Evolutionary conservation across 1,284 basidiomycete genomes (phyloP).

Genomic region (Volvariella volvacea): DNA sequence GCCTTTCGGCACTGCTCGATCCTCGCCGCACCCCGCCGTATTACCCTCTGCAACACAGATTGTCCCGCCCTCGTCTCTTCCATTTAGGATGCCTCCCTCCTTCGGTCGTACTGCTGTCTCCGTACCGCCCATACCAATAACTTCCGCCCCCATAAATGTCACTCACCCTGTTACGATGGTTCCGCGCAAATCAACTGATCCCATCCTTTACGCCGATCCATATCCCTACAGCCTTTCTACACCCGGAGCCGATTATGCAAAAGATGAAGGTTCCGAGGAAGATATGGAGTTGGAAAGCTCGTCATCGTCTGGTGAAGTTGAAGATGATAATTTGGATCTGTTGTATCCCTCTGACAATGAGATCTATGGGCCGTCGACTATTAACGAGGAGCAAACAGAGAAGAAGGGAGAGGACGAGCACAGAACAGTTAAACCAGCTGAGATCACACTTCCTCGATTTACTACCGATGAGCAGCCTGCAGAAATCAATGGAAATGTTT

Average conservation of each 20-base stretch:
- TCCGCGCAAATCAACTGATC: slow-evolving; percentile 16
- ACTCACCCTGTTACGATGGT: background rate
- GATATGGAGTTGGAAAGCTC: slow-evolving; percentile 9
- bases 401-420: background rate
- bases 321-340: slow-evolving; percentile 13
- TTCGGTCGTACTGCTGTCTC: no score
- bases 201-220: slow-evolving; percentile 29
- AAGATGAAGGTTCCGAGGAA: slow-evolving; percentile 18
- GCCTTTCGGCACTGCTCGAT: no score
- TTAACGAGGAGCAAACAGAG: background rate
- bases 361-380: background rate
- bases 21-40: no score
- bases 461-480: no score
- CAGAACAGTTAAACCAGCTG: background rate
- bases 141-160: background rate
- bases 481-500: no score
- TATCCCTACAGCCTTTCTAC: slow-evolving; percentile 37
- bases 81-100: no score
- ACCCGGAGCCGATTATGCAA: slow-evolving; percentile 16
- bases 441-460: no score
- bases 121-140: no score
- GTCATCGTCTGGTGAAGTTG: background rate
- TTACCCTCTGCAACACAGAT: background rate
- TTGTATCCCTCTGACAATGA: slow-evolving; percentile 15
- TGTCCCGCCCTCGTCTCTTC: background rate